Conservation (phyloP, 208 protist species). For the Leishmania major region DNA sequence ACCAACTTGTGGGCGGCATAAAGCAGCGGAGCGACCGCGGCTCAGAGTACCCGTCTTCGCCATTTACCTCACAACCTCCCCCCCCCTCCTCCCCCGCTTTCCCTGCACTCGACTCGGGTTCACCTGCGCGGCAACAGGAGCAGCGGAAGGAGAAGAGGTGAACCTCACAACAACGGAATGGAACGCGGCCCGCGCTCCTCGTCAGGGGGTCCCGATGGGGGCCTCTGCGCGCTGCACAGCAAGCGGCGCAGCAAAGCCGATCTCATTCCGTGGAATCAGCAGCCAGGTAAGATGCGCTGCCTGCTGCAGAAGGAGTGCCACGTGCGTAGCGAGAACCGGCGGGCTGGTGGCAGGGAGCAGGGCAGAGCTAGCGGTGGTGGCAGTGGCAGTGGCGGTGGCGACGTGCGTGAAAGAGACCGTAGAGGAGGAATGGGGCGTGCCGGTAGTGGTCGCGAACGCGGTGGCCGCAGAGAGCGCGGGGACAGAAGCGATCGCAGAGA, state of each 20-base stretch:
- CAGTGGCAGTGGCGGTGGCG: background rate
- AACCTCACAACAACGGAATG: background rate
- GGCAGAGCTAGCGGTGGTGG: slow-evolving; percentile 5
- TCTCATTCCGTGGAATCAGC: slow-evolving; percentile 61
- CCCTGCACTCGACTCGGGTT: background rate
- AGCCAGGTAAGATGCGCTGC: slow-evolving; percentile 67
- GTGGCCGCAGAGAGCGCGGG: slow-evolving; percentile 8
- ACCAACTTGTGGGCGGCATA: background rate
- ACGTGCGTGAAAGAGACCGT: slow-evolving; percentile 8
- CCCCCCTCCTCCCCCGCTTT: background rate
- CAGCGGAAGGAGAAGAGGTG: background rate
- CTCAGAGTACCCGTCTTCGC: background rate
- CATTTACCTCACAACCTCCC: background rate
- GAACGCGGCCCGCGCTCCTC: slow-evolving; percentile 27
- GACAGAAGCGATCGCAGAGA: slow-evolving; percentile 37
- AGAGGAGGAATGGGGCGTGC: slow-evolving; percentile 1
- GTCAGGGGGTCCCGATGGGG: slow-evolving; percentile 43
- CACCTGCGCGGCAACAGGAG: background rate
- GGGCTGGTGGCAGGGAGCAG: background rate
- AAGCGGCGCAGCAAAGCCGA: slow-evolving; percentile 56
- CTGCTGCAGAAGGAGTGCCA: slow-evolving; percentile 68
- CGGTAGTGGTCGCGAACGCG: slow-evolving; percentile 7
- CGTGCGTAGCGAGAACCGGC: slow-evolving; percentile 27
- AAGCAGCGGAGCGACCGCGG: background rate
- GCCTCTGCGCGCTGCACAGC: slow-evolving; percentile 73